Base-by-base conservation (phyloP, 441 rosid genomes). In the Biscutella laevigata region DNA sequence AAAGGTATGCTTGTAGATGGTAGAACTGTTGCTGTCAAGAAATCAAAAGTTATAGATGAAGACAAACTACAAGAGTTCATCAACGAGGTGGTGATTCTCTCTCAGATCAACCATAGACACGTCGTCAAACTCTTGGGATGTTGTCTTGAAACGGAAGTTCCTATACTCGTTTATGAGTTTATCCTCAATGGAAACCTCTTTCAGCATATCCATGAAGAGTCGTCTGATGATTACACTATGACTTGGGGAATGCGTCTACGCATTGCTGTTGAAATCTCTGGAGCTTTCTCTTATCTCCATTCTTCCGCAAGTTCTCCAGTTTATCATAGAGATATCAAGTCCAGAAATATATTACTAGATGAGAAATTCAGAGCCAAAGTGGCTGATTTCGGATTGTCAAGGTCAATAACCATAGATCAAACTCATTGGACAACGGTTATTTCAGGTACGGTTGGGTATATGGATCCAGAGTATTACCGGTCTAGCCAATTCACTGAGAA, bases 31-130 rank as follows among this genome's bases (percentile, higher is more conserved):
- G 92, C 92, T 12, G 75, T 86, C 3, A 86, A 81, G 63, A 73
- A 63, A 7, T 87, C 95, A 4, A 86, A 81, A 75, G 80, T 76
- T 13, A 76, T 87, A 5, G 82, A 78, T 69, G 61, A 76, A 57
- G 84, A 79, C 62, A 80, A 88, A 58, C 71, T 81, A 2, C 55
- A 59, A 47, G 64, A 59, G 38, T 59, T 59, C 47, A 85, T 86
- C 27, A 86, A 86, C 29, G 95, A 86, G 69, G 83, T 86, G 1
- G 81, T 82, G 27, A 86, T 86, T 19, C 83, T 86, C 14, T 81
- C 88, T 3, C 85, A 81, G 46, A 83, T 86, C 61, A 86, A 86
- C 57, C 95, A 86, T 63, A 79, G 76, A 72, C 71, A 79, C 61
- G 59, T 86, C 54, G 92, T 86, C 9, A 69, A 68, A 49, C 79